Percentiles rank a stretch among this genome's conserved stretches.
These are phyloP conservation scores for Penicillium sp. DNA, from an alignment of 2,329 filamentous ascomycete species.

Conservation along the genomic window DNA sequence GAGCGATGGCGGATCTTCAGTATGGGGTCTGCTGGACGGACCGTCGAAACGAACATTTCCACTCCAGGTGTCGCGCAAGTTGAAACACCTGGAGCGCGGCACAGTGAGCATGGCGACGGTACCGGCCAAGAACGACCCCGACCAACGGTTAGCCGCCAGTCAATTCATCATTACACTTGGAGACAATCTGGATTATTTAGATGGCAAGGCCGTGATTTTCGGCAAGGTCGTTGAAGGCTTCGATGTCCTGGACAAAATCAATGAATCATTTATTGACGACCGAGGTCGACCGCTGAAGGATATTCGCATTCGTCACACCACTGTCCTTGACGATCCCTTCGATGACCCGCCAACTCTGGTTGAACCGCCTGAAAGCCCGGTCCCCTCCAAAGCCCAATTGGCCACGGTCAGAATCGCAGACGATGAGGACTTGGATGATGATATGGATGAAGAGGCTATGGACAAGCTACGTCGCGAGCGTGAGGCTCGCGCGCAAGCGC, in stretches of 20 bases:
- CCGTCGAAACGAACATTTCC: constrained; percentile 72
- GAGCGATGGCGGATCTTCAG: constrained; percentile 88
- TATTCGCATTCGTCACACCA: constrained; percentile 89
- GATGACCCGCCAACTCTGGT: constrained; percentile 73
- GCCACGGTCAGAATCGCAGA: constrained; percentile 89
- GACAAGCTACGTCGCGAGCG: constrained; percentile 80
- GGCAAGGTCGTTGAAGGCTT: constrained; percentile 95
- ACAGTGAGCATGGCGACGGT: constrained; percentile 98
- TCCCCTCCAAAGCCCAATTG: constrained; percentile 79
- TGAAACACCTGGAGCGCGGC: constrained; percentile 84
- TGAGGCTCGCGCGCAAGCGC: constrained; percentile 86
- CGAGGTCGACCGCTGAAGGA: constrained; percentile 86
- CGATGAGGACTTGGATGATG: constrained; percentile 75
- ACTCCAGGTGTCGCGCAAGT: constrained; percentile 78
- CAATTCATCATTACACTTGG: constrained; percentile 93
- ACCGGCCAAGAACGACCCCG: constrained; percentile 70
- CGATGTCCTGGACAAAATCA: constrained; percentile 89
- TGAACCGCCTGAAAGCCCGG: constrained; percentile 74
- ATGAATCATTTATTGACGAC: constrained; percentile 81
- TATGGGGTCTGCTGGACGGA: constrained; percentile 79
- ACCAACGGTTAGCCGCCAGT: constrained; percentile 77
- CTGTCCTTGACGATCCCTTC: constrained; percentile 88
- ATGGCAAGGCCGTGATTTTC: constrained; percentile 93
- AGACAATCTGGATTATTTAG: constrained; percentile 82
- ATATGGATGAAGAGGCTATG: constrained; percentile 74